Evolutionary conservation across 140 eudicot species (phyloP).

Genomic region (Flaveria floridana): DNA sequence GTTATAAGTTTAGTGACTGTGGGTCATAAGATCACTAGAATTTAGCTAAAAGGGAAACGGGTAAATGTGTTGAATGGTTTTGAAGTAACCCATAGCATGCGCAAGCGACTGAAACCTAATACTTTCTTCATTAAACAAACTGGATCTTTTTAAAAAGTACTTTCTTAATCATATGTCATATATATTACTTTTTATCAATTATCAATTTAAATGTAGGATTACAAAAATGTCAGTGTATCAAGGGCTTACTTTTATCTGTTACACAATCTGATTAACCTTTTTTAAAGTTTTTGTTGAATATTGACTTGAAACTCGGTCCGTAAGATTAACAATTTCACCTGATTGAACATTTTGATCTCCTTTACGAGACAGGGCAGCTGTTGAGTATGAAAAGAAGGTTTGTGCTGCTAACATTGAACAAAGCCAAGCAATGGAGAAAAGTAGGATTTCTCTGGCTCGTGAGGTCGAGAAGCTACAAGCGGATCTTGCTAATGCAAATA

Average conservation of each 20-base stretch:
- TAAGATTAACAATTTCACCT: neutral
- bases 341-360: neutral
- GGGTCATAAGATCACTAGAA: too few species aligned
- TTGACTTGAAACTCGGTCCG: neutral
- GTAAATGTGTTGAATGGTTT: neutral
- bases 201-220: too few species aligned
- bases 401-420: slow-evolving; percentile 46
- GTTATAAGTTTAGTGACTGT: neutral
- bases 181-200: too few species aligned
- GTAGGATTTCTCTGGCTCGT: slow-evolving; percentile 51
- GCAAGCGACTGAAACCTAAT: neutral
- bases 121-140: neutral
- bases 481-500: slow-evolving; percentile 75
- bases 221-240: neutral
- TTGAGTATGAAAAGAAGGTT: slow-evolving; percentile 69
- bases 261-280: neutral
- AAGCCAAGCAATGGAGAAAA: slow-evolving; percentile 64
- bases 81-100: slow-evolving; percentile 3
- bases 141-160: neutral
- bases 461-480: slow-evolving; percentile 63
- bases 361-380: slow-evolving; percentile 58
- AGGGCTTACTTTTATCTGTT: neutral
- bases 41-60: neutral
- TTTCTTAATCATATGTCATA: neutral
- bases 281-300: neutral